phyloP scores from a whole-genome alignment of 1,139 yeast species.

The Diutina sp. region DNA sequence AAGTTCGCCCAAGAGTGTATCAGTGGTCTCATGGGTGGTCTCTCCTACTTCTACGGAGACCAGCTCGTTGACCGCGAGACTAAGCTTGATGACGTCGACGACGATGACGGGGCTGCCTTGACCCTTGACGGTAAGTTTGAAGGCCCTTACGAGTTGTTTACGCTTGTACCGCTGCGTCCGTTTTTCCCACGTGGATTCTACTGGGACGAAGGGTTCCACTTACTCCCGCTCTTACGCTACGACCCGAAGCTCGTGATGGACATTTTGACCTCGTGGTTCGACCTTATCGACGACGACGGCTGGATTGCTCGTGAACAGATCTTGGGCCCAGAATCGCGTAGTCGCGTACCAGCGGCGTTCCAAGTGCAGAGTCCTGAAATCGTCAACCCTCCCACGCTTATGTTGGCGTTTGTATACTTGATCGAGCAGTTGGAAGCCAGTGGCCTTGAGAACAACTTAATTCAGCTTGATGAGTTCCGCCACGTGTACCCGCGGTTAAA shows the following conservation, averaged over 20 bases:
- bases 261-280: conserved; percentile 79
- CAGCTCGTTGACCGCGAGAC: conserved; percentile 71
- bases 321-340: conserved; percentile 81
- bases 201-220: conserved; percentile 98
- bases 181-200: conserved; percentile 94
- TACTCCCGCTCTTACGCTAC: conserved; percentile 68
- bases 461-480: conserved; percentile 47
- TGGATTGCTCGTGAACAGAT: conserved; percentile 97
- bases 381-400: conserved; percentile 92
- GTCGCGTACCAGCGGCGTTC: conserved; percentile 80
- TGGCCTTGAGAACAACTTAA: conserved; percentile 35
- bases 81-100: conserved; percentile 49
- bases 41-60: conserved; percentile 83
- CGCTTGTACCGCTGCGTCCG: conserved; percentile 85
- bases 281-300: conserved; percentile 75
- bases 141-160: conserved; percentile 62
- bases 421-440: conserved; percentile 31
- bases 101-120: conserved; percentile 13
- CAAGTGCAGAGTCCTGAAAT: conserved; percentile 78
- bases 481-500: conserved; percentile 66
- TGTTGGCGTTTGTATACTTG: conserved; percentile 64
- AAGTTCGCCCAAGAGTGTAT: conserved; percentile 66
- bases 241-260: conserved; percentile 80
- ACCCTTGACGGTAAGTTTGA: conserved; percentile 37
- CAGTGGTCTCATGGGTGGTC: conserved; percentile 80